Evolutionary conservation across 805 yeast species (phyloP).

Genomic region (Yueomyces sp.): DNA sequence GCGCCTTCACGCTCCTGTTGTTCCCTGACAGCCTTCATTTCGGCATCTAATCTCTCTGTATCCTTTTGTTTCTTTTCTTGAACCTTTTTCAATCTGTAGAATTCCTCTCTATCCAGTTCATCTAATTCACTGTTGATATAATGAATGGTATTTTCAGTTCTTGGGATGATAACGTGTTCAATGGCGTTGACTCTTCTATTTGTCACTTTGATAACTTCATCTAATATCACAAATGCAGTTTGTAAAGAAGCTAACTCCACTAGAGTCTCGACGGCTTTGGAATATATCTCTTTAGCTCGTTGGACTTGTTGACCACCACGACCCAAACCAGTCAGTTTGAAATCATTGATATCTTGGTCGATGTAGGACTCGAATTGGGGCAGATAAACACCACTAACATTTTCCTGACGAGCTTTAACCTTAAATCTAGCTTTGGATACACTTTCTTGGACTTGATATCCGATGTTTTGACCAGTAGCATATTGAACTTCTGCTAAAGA

Average conservation of each 20-base stretch:
- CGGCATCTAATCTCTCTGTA: constrained; percentile 50
- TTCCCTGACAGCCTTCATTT: constrained; percentile 20
- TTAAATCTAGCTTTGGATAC: constrained; percentile 85
- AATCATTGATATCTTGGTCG: constrained; percentile 79
- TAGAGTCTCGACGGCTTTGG: constrained; percentile 92
- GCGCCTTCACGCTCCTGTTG: constrained; percentile 12
- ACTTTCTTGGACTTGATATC: constrained; percentile 90
- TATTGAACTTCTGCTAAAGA: constrained; percentile 94
- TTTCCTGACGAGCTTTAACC: constrained; percentile 85
- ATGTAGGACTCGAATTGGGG: constrained; percentile 85
- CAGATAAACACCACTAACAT: constrained; percentile 87
- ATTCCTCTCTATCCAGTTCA: constrained; percentile 96
- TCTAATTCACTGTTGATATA: constrained; percentile 92
- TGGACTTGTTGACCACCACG: constrained; percentile 98
- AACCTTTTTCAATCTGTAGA: constrained; percentile 89
- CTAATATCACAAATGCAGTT: constrained; percentile 91
- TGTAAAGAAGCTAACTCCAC: constrained; percentile 93
- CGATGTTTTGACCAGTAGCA: constrained; percentile 93
- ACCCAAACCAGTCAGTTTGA: constrained; percentile 92
- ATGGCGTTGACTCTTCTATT: constrained; percentile 97
- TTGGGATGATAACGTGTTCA: constrained; percentile 94
- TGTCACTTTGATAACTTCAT: constrained; percentile 95
- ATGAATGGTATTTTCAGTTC: constrained; percentile 89
- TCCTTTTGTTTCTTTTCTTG: constrained; percentile 87
- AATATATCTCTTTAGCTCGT: constrained; percentile 83